Conservation (phyloP, 495 filamentous ascomycete species). For the Immersiella caudata region DNA sequence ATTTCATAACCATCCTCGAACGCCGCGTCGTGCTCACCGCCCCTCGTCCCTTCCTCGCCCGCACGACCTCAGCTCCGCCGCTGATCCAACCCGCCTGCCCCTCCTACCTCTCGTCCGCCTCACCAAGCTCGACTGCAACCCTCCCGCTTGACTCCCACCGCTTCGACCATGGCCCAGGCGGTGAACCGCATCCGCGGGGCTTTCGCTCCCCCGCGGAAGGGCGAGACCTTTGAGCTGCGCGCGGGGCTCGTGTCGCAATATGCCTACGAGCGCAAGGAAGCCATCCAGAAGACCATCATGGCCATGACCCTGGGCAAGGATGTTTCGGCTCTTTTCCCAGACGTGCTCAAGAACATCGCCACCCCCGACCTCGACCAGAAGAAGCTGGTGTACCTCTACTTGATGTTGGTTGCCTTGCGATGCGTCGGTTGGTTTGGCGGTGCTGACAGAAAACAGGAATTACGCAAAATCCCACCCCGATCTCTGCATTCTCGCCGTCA, state of each 20-base stretch:
- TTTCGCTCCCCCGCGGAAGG: slow-evolving; percentile 88
- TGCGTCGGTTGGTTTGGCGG: background rate
- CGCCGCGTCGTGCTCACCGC: slow-evolving; percentile 23
- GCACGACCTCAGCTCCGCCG: slow-evolving; percentile 1
- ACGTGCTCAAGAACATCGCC: slow-evolving; percentile 98
- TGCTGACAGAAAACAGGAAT: slow-evolving; percentile 66
- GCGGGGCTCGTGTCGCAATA: slow-evolving; percentile 98
- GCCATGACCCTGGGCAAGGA: slow-evolving; percentile 99
- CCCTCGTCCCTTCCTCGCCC: slow-evolving; percentile 3
- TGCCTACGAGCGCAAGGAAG: slow-evolving; percentile 98
- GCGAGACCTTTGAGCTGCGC: slow-evolving; percentile 97
- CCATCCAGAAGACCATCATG: slow-evolving; percentile 99
- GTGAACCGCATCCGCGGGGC: slow-evolving; percentile 95
- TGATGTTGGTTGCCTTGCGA: slow-evolving; percentile 63
- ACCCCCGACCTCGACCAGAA: slow-evolving; percentile 96
- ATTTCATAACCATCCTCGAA: background rate
- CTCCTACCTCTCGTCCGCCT: slow-evolving; percentile 1
- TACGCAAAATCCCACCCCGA: slow-evolving; percentile 99
- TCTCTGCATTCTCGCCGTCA: slow-evolving; percentile 97
- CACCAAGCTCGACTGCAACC: background rate
- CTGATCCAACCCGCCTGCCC: slow-evolving; percentile 15
- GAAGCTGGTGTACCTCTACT: slow-evolving; percentile 98
- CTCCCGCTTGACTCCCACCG: slow-evolving; percentile 5
- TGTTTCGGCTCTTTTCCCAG: slow-evolving; percentile 95
- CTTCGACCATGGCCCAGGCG: slow-evolving; percentile 65